Evolutionary conservation across 2,329 filamentous ascomycete genomes (phyloP).

Genomic region (Pseudogymnoascus verrucosus): DNA sequence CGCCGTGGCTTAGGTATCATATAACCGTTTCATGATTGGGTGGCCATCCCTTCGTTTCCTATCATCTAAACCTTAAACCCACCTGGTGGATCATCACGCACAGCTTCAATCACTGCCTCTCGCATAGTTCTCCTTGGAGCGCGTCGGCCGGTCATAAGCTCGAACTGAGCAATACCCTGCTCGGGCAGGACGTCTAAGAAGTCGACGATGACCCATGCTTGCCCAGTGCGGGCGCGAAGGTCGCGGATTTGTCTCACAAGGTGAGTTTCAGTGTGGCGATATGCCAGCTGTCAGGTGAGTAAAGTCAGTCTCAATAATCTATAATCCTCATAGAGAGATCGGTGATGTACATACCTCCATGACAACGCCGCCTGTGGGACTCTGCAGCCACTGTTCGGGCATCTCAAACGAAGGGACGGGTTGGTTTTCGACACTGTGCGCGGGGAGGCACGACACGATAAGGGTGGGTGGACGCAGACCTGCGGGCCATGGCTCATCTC

Average conservation of each 20-base stretch:
- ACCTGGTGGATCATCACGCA: not conserved
- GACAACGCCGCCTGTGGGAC: constrained; percentile 64
- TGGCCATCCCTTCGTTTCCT: not conserved
- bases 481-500: constrained; percentile 54
- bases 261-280: constrained; percentile 63
- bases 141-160: constrained; percentile 64
- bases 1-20: not conserved
- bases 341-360: constrained; percentile 41
- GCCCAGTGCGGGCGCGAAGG: constrained; percentile 38
- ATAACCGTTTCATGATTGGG: not conserved
- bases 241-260: constrained; percentile 56
- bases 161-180: constrained; percentile 71
- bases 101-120: constrained; percentile 41
- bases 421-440: constrained; percentile 53
- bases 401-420: constrained; percentile 61
- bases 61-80: not conserved
- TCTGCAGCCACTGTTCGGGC: constrained; percentile 59
- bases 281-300: constrained; percentile 35
- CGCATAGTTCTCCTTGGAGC: constrained; percentile 63
- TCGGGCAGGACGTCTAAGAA: constrained; percentile 67
- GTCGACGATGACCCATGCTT: constrained; percentile 60
- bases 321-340: not conserved
- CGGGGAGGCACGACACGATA: constrained; percentile 65
- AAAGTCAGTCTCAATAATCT: not conserved
- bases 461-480: constrained; percentile 57